Percentiles rank a stretch among this genome's conserved stretches.
These are phyloP conservation scores for Zasmidium cellare DNA, from an alignment of 2,329 filamentous ascomycete genomes.

Conservation along the genomic window DNA sequence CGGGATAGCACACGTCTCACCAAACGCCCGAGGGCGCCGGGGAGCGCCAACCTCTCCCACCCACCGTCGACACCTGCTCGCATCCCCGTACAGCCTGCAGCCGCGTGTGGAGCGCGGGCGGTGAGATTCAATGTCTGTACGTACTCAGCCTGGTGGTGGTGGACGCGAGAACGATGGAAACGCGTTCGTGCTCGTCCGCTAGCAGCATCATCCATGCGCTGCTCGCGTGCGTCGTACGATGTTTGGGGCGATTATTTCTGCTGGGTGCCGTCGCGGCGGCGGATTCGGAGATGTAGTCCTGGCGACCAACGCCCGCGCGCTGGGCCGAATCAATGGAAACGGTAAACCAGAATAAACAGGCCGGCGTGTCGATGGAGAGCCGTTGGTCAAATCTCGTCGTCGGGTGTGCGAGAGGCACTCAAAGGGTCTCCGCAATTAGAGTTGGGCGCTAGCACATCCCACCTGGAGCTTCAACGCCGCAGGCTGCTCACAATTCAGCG, in stretches of 20 bases:
- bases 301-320: neutral
- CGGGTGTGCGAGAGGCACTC: neutral
- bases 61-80: neutral
- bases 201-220: neutral
- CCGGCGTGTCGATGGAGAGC: neutral
- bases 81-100: neutral
- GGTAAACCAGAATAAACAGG: neutral
- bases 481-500: neutral
- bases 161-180: slow-evolving; percentile 4
- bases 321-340: neutral
- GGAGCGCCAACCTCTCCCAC: slow-evolving; percentile 2
- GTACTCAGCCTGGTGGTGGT: too few relatives aligned
- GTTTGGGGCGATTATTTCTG: neutral
- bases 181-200: neutral
- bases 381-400: neutral
- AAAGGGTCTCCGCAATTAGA: too few relatives aligned
- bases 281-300: neutral
- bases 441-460: neutral
- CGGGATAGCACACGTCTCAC: slow-evolving; percentile 6
- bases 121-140: neutral
- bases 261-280: neutral
- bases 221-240: neutral
- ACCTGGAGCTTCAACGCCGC: neutral
- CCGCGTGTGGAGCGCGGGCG: neutral
- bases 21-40: slow-evolving; percentile 1